phyloP scores from a whole-genome alignment of 2,329 filamentous ascomycete species.

The Mycosphaerella arachidis region DNA sequence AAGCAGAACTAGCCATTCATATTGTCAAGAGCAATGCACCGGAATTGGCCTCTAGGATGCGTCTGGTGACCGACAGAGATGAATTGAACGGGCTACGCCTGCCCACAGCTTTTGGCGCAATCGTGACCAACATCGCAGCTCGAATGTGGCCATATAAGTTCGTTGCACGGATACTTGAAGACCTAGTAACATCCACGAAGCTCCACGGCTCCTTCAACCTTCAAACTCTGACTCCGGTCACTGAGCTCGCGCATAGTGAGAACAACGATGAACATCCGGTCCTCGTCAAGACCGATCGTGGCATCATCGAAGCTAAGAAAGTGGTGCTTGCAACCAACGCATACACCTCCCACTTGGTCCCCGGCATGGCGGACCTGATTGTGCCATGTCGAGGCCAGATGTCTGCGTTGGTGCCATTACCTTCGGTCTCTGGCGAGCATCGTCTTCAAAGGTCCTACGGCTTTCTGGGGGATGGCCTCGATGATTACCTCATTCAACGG shows the following conservation, averaged over 20 bases:
- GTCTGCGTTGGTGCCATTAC: slow-evolving; percentile 59
- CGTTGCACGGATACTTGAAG: slow-evolving; percentile 65
- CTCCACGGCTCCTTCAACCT: slow-evolving; percentile 57
- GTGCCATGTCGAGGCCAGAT: slow-evolving; percentile 74
- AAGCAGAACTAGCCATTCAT: slow-evolving; percentile 49
- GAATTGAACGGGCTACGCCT: slow-evolving; percentile 50
- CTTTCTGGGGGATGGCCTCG: slow-evolving; percentile 56
- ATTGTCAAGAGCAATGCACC: slow-evolving; percentile 51
- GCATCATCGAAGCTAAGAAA: slow-evolving; percentile 57
- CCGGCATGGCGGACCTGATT: slow-evolving; percentile 64
- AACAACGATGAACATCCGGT: slow-evolving; percentile 1
- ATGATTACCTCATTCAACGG: slow-evolving; percentile 72
- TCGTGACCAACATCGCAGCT: slow-evolving; percentile 61
- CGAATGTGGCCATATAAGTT: slow-evolving; percentile 82
- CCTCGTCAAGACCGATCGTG: slow-evolving; percentile 59
- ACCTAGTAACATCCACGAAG: slow-evolving; percentile 42
- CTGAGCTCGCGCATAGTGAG: slow-evolving; percentile 21
- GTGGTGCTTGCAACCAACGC: slow-evolving; percentile 79
- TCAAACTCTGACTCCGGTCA: slow-evolving; percentile 67
- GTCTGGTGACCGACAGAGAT: slow-evolving; percentile 37
- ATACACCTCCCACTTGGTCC: slow-evolving; percentile 73
- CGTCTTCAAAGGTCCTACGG: slow-evolving; percentile 59
- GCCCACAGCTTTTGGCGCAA: slow-evolving; percentile 56
- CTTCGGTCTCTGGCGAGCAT: slow-evolving; percentile 24
- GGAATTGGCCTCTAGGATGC: slow-evolving; percentile 48